Evolutionary conservation across 305 asterid genomes (phyloP), one percentile per base, ranked within the genome.

Genomic region (Striga hermonthica): DNA sequence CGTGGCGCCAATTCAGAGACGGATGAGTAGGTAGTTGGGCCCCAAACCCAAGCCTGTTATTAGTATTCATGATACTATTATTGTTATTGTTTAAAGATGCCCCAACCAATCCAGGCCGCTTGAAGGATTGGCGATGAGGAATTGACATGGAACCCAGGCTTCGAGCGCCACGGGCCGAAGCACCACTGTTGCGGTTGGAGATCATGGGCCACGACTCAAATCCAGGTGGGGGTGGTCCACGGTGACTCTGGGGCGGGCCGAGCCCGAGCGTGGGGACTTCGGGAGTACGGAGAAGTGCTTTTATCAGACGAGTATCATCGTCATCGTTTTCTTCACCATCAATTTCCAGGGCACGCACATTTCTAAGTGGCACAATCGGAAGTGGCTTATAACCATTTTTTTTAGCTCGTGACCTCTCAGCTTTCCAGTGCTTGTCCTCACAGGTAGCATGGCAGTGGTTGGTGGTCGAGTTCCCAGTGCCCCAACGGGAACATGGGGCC

Each of bases 401-500:
- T 84, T 71, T 84, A 58, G 50, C 73, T 60, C 60, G 65, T 66
- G 66, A 79, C 63, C 99, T 78, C 79, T 78, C 83, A 58, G 78
- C 9, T 73, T 44, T 86, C 96, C 99, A 90, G 68, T 45, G 74
- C 53, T 79, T 85, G 3, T 80, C 90, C 72, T 84, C 84, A 52
- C 88, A 95, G 22, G 74, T 88, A 57, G 99, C 99, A 68, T 90
- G 89, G 62, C 96, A 93, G 75, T 93, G 99, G 62, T 85, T 86
- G n/a, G 38, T 48, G 57, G 60, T 65, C 52, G 76, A 70, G 43
- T 53, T 4, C 68, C 83, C 82, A 3, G 75, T 75, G 62, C 81
- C 81, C 97, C 99, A 93, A 54, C 70, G 67, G 68, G 74, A 61
- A 77, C 99, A 93, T 45, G 99, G 99, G 76, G 99, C 99, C 67